A percentile compares a stretch with the other conserved stretches of the same genome.
Conservation (phyloP, 1,284 basidiomycete species). For the Earliella scabrosa region DNA sequence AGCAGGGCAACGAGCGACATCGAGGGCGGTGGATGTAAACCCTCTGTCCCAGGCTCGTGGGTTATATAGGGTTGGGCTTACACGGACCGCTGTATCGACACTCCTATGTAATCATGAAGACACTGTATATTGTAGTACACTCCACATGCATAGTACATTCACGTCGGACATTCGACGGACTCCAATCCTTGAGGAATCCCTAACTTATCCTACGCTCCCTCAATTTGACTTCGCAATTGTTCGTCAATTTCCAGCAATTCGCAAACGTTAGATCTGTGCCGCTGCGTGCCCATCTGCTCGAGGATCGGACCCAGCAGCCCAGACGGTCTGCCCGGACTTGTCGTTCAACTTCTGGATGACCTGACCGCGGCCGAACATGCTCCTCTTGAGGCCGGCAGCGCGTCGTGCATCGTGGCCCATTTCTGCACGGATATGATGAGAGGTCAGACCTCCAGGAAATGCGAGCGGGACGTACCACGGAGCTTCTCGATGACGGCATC, state of each 20-base stretch:
- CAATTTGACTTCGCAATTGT: too few relatives aligned
- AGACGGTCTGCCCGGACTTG: conserved; percentile 68
- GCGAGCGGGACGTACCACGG: conserved; percentile 47
- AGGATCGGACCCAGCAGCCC: conserved; percentile 89
- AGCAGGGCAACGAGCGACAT: conserved; percentile 73
- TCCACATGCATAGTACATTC: background rate
- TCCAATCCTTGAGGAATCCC: too few relatives aligned
- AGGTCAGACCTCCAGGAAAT: background rate
- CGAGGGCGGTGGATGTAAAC: conserved; percentile 61
- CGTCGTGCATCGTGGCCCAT: conserved; percentile 88
- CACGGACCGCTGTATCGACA: background rate
- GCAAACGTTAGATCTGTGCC: conserved; percentile 87
- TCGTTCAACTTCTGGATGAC: conserved; percentile 82
- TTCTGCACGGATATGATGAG: background rate
- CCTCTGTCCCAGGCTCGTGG: too few relatives aligned
- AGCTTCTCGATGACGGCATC: conserved; percentile 64
- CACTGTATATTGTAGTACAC: conserved; percentile 12
- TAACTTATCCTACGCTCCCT: too few relatives aligned
- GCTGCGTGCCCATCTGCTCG: conserved; percentile 89
- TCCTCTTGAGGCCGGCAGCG: conserved; percentile 64
- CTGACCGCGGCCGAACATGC: conserved; percentile 91
- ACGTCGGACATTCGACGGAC: background rate
- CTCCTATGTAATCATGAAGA: background rate
- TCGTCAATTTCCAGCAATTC: too few relatives aligned
- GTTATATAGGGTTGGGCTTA: background rate